Evolutionary conservation across 129 eudicot species (phyloP), one percentile per base, ranked within the genome.

Genomic region (Tagetes erecta): DNA sequence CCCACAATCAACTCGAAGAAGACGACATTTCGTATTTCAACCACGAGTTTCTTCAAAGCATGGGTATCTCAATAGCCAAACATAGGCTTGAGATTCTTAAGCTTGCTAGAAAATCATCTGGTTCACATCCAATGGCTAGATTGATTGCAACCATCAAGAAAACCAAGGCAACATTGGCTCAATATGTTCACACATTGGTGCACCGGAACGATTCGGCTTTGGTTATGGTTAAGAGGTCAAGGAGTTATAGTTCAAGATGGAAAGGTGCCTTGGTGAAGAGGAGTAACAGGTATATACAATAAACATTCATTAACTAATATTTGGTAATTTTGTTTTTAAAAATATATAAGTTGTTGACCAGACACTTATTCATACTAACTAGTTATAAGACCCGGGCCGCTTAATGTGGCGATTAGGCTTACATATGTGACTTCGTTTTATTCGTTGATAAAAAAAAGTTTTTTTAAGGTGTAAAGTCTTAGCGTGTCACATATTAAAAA

Each of bases 31-130:
- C 83, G 34, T 86, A 88, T 67, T 84, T 93, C 85, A 81, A 83
- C 88, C 97, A 93, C 59, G 98, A 93, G 56, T 86, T 93, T 53
- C 88, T 93, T 33, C 96, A 87, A 75, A 93, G 98, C 84, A 90
- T 93, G 92, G 98, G 97, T 5, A 83, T 93, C 74, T 76, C 87
- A 45, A 86, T 92, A 66, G 98, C 96, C 79, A 91, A 91, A 83
- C 97, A 91, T 78, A 69, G 97, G 81, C 88, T 91, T 20, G 97
- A 91, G 72, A 91, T 88, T 20, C 92, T 91, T 82, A 91, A 91
- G 71, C 87, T 91, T 57, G 88, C 88, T 38, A 77, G 78, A 49
- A 76, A 64, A 1, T 72, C 83, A 12, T 47, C 27, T 39, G 55
- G 62, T 63, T 81, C 64, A 1, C 82, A 79, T 34, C 88, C 88